Evolutionary conservation across 139 green algal species (phyloP).

Genomic region (Gonium pectorale): DNA sequence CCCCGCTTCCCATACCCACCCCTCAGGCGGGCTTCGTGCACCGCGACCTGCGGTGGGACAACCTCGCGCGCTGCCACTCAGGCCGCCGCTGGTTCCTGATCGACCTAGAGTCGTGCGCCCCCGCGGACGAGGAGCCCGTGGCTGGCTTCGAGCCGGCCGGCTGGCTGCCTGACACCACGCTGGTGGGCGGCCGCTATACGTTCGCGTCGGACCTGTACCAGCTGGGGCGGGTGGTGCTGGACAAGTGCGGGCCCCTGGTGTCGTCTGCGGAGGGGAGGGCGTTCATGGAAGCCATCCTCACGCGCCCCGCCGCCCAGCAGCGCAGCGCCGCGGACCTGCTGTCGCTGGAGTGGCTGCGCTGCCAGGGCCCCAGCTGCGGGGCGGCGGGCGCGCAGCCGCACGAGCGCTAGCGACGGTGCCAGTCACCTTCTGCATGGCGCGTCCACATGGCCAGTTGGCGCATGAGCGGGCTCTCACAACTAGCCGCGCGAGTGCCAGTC

Average conservation of each 20-base stretch:
- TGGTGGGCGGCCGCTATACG: conserved; percentile 19
- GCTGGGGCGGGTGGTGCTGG: conserved; percentile 11
- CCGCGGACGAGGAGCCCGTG: neutral
- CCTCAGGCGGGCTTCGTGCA: conserved; percentile 34
- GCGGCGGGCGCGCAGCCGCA: conserved; percentile 1
- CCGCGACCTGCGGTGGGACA: conserved; percentile 39
- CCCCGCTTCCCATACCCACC: too few relatives aligned
- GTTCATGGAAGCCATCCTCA: conserved; percentile 16
- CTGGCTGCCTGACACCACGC: conserved; percentile 21
- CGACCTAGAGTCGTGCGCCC: conserved; percentile 26
- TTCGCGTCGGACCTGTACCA: conserved; percentile 27
- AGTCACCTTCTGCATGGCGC: too few relatives aligned
- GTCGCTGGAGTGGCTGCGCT: conserved; percentile 19
- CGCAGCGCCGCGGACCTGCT: conserved; percentile 2
- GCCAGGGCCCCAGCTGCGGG: neutral
- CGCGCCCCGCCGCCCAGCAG: neutral
- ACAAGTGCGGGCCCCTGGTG: conserved; percentile 16
- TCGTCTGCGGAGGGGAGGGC: neutral
- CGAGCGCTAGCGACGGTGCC: too few relatives aligned
- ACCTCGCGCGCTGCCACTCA: conserved; percentile 6
- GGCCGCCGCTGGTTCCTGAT: conserved; percentile 37
- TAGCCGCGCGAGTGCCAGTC: too few relatives aligned
- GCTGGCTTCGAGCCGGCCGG: conserved; percentile 5
- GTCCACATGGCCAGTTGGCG: too few relatives aligned
- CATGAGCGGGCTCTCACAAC: too few relatives aligned